Evolutionary conservation across 208 protist genomes (phyloP).

Genomic region (Trypanosoma cruzi): DNA sequence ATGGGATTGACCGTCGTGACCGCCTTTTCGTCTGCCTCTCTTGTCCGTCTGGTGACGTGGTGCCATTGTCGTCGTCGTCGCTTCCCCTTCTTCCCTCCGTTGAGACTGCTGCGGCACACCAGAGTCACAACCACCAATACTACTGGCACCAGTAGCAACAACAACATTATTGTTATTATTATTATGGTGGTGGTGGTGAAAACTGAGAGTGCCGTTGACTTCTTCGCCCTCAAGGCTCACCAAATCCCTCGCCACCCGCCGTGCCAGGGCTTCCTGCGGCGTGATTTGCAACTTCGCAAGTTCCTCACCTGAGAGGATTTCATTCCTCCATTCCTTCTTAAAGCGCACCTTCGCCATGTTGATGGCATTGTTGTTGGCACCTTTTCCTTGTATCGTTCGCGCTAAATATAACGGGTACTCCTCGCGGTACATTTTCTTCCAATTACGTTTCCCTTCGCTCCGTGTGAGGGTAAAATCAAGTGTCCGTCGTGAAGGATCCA

Average conservation of each 20-base stretch:
- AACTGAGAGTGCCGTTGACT: not conserved
- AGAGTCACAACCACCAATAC: no score
- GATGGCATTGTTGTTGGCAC: constrained; percentile 53
- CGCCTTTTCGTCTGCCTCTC: no score
- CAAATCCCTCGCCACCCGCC: constrained; percentile 42
- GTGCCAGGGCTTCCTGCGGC: constrained; percentile 45
- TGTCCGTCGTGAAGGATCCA: constrained; percentile 18
- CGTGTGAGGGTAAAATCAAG: constrained; percentile 43
- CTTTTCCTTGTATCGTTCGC: constrained; percentile 47
- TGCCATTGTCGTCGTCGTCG: no score
- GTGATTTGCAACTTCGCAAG: constrained; percentile 49
- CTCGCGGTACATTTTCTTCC: constrained; percentile 66
- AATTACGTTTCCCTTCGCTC: constrained; percentile 55
- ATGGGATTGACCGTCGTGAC: no score
- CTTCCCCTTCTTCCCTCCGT: no score
- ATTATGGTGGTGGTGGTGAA: constrained; percentile 1
- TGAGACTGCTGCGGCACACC: no score
- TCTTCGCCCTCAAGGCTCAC: constrained; percentile 38
- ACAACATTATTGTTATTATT: no score
- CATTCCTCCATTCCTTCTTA: constrained; percentile 48
- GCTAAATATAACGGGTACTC: constrained; percentile 71
- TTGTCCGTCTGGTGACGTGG: no score
- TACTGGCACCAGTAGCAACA: no score
- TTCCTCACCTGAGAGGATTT: constrained; percentile 42
- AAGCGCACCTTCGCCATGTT: constrained; percentile 66